These are phyloP conservation scores for Colletotrichum aenigma DNA, from an alignment of 2,329 filamentous ascomycete species.

Conservation along the genomic window DNA sequence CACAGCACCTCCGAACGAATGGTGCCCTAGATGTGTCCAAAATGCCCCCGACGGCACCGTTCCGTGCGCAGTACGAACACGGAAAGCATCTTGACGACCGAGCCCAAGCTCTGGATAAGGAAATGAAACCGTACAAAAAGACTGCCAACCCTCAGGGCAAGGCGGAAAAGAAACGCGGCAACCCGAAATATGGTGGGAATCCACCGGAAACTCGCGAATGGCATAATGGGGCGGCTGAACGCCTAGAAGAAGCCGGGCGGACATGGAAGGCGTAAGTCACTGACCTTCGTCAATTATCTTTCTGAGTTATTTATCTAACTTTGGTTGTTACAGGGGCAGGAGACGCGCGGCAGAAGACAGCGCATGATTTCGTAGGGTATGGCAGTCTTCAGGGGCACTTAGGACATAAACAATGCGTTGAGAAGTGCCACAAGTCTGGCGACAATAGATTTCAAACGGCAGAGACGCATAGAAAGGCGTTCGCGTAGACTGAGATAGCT, in stretches of 20 bases:
- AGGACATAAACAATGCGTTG: not conserved
- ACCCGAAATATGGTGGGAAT: not conserved
- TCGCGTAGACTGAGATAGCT: too few species aligned
- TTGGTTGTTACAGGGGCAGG: not conserved
- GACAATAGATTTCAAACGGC: too few species aligned
- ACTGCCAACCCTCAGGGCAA: not conserved
- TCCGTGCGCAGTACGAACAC: not conserved
- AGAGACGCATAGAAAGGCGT: too few species aligned
- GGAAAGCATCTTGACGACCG: not conserved
- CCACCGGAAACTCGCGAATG: not conserved
- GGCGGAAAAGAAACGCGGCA: not conserved
- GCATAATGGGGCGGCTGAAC: not conserved
- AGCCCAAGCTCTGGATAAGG: not conserved
- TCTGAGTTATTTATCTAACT: not conserved
- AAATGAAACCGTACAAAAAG: not conserved
- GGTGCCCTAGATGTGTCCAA: too few species aligned
- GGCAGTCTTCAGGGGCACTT: not conserved
- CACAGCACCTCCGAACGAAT: not conserved
- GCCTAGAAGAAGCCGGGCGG: not conserved
- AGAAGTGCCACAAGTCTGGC: not conserved
- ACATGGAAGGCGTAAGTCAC: not conserved
- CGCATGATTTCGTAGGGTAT: not conserved
- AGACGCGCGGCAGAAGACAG: not conserved
- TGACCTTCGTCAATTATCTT: rapidly evolving
- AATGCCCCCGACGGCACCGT: not conserved